phyloP scores from a whole-genome alignment of 345 rosid genomes.

The Dimocarpus longan region DNA sequence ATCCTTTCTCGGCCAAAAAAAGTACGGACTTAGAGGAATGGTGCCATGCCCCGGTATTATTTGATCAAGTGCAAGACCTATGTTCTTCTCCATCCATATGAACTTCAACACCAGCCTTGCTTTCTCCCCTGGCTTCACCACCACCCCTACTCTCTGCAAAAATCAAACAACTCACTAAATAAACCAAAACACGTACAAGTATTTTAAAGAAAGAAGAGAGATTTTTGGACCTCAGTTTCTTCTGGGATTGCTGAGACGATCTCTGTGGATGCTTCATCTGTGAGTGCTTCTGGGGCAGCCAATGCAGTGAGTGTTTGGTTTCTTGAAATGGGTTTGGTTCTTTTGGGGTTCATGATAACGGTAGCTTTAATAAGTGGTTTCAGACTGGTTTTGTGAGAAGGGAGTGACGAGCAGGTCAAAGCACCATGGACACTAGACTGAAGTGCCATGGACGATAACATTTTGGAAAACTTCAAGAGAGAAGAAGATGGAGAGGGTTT shows the following conservation, averaged over 20 bases:
- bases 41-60: conserved; percentile 73
- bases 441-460: conserved; percentile 53
- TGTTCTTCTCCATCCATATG: conserved; percentile 92
- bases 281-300: conserved; percentile 52
- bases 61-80: conserved; percentile 73
- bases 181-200: background rate
- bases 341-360: conserved; percentile 13
- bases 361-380: conserved; percentile 14
- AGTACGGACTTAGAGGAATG: conserved; percentile 74
- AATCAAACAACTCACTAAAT: background rate
- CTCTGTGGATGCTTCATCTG: conserved; percentile 35
- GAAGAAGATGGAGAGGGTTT: background rate
- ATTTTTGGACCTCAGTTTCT: conserved; percentile 34
- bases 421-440: conserved; percentile 29
- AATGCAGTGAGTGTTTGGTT: conserved; percentile 36
- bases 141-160: conserved; percentile 40
- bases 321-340: conserved; percentile 34
- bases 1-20: conserved; percentile 83
- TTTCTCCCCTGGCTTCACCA: conserved; percentile 52
- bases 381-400: conserved; percentile 20
- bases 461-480: conserved; percentile 9
- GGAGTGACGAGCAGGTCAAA: conserved; percentile 30
- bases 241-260: conserved; percentile 22
- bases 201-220: conserved; percentile 2
- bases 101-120: conserved; percentile 72